A percentile compares a stretch with the other conserved stretches of the same genome.
Conservation (phyloP, 495 filamentous ascomycete genomes). For the Aspergillus nanangensis region DNA sequence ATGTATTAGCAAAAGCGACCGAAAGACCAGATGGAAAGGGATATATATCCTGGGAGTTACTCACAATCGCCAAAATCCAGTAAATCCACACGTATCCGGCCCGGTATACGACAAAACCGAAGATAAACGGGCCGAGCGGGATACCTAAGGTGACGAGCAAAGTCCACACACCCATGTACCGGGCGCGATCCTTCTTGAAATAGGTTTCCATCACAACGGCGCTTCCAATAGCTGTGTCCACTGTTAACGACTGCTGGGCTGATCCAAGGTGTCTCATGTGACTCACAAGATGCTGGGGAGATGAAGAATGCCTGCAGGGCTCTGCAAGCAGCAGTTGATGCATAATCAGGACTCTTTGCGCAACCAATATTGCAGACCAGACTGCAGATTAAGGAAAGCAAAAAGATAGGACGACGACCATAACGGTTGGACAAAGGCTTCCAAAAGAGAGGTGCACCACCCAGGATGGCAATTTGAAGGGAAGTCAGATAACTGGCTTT, state of each 20-base stretch:
- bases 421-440: conserved; percentile 54
- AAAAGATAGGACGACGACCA: conserved; percentile 49
- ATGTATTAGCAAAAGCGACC: conserved; percentile 3
- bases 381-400: conserved; percentile 42
- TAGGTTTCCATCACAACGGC: conserved; percentile 49
- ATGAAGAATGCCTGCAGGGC: conserved; percentile 37
- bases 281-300: conserved; percentile 38
- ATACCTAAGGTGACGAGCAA: conserved; percentile 47
- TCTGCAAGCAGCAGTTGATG: conserved; percentile 37
- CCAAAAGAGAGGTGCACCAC: conserved; percentile 48
- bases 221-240: conserved; percentile 36
- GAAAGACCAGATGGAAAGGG: background rate
- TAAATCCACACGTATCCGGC: conserved; percentile 42
- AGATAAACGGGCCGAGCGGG: conserved; percentile 41
- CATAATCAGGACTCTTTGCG: conserved; percentile 36
- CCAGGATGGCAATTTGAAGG: conserved; percentile 46
- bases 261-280: background rate
- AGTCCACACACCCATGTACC: conserved; percentile 53
- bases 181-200: conserved; percentile 44
- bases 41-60: background rate
- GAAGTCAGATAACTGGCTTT: conserved; percentile 46
- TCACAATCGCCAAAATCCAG: conserved; percentile 41
- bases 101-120: conserved; percentile 42
- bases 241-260: background rate
- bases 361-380: conserved; percentile 44